Evolutionary conservation across 2,329 filamentous ascomycete species (phyloP), one percentile per base, ranked within the genome.

Genomic region (Colletotrichum phormii): DNA sequence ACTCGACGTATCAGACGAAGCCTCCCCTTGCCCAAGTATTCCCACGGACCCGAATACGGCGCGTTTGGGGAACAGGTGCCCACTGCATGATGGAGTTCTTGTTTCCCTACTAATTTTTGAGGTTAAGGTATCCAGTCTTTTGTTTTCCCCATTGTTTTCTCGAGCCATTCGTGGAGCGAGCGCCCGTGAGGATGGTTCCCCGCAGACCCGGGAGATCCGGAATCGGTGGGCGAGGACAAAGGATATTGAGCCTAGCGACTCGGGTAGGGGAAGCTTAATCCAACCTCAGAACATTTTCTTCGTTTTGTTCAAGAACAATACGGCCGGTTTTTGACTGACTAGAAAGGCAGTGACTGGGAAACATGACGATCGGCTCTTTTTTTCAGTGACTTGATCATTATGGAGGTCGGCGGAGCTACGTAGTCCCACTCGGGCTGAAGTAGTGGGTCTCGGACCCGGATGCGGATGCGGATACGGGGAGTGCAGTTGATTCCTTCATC

Each of bases 381-480:
- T 49, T 18, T 18, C 0, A 22, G 42, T 22, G 42, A n/a, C 8
- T 49, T 49, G 42, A 18, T 18, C 42, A 49, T n/a, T 22, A 49
- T 22, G 42, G 42, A 15, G 31, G 29, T 66, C 37, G 24, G 31
- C 12, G 42, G 53, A 42, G 61, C 46, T 51, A 24, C 54, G 15
- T 18, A 33, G 35, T 24, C 15, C 11, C 2, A 6, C 49, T 11
- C 26, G 37, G 26, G 54, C 29, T 53, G 26, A 51, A 22, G 13
- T 22, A 22, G 13, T 26, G 24, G 24, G 33, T 55, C 29, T 59
- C 69, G 70, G 54, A 72, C 29, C 22, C 66, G 54, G 55, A 71
- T 61, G 49, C 60, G 66, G 66, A 65, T 70, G 54, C 71, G 71
- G 66, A 72, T 71, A 72, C 71, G 71, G 60, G 49, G 66, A 33